Evolutionary conservation across 2,329 filamentous ascomycete genomes (phyloP), one percentile per base, ranked within the genome.

Genomic region (Trichophyton schoenleinii): DNA sequence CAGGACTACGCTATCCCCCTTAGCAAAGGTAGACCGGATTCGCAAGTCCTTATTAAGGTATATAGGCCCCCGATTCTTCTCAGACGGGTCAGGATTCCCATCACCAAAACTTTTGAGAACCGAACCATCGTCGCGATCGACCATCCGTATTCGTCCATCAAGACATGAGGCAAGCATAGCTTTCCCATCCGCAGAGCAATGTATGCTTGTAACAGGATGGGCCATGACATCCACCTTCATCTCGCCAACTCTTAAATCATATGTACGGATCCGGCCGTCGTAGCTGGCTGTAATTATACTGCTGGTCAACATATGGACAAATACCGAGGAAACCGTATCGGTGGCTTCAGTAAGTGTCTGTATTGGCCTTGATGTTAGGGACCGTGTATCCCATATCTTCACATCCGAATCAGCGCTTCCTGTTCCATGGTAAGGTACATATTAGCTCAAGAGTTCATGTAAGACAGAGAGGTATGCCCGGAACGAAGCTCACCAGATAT

Each of bases 241-340:
- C 59, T 78, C 79, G 0, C 91, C 91, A 79, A 83, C 87, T 60
- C 90, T 81, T 46, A 95, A 75, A 75, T 97, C 92, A 75, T 97
- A 96, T 63, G 80, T 80, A 60, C 92, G 79, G 0, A 95, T 83
- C 62, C 87, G 80, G 1, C 91, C 91, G 74, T 97, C 92, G 61
- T 96, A 89, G 71, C 89, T 91, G 0, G 87, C 90, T 0, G 83
- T 81, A 1, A 90, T 74, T 58, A 97, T 83, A 73, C 71, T 75
- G 61, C 73, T 74, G 0, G 68, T 72, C 9, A 70, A 67, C 68
- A 70, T 71, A 57, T 77, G 73, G 1, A 73, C 71, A 61, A 74
- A 70, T 3, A 77, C 63, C 6, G 69, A 70, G 5, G 74, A 76
- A 53, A 77, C 74, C 7, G 74, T 77, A 62, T 76, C 74, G 13